phyloP scores from a whole-genome alignment of 371 early-diverging fungal genomes.

The Rhizopus stolonifer region DNA sequence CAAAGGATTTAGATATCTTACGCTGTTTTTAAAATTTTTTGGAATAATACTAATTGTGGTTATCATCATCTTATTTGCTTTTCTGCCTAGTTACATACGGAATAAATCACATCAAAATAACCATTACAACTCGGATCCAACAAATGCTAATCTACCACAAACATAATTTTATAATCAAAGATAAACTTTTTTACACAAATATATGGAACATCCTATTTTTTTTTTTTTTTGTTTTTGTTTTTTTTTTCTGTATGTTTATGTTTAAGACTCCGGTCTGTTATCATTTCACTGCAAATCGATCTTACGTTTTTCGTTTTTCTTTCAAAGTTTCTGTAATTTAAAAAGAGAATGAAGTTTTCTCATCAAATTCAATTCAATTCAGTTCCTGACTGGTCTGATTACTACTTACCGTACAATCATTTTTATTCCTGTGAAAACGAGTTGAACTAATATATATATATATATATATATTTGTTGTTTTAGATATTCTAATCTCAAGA shows the following conservation, averaged over 20 bases:
- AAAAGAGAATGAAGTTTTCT: slow-evolving; percentile 44
- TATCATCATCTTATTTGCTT: slow-evolving; percentile 9
- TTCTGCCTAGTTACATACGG: slow-evolving; percentile 14
- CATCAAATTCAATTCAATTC: slow-evolving; percentile 88
- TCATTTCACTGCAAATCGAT: not conserved
- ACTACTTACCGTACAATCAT: slow-evolving; percentile 66
- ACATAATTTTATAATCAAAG: not conserved
- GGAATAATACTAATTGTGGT: slow-evolving; percentile 10
- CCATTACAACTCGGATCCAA: slow-evolving; percentile 8
- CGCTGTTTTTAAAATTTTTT: slow-evolving; percentile 7
- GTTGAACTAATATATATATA: not conserved
- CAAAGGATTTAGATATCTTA: slow-evolving; percentile 4
- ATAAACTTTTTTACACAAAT: too few species aligned
- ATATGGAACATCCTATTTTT: too few species aligned
- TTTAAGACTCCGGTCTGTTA: not conserved
- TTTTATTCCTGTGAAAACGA: too few species aligned
- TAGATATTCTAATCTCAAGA: slow-evolving; percentile 88
- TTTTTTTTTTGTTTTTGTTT: too few species aligned
- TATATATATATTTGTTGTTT: too few species aligned
- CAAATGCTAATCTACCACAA: slow-evolving; percentile 16
- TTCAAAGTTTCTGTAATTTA: not conserved
- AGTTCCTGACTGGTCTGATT: slow-evolving; percentile 89
- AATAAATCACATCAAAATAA: not conserved
- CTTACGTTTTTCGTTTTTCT: not conserved
- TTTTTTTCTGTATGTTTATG: too few species aligned